Evolutionary conservation across 352 stramenopile genomes (phyloP).

Genomic region (Pythium rishiriense): DNA sequence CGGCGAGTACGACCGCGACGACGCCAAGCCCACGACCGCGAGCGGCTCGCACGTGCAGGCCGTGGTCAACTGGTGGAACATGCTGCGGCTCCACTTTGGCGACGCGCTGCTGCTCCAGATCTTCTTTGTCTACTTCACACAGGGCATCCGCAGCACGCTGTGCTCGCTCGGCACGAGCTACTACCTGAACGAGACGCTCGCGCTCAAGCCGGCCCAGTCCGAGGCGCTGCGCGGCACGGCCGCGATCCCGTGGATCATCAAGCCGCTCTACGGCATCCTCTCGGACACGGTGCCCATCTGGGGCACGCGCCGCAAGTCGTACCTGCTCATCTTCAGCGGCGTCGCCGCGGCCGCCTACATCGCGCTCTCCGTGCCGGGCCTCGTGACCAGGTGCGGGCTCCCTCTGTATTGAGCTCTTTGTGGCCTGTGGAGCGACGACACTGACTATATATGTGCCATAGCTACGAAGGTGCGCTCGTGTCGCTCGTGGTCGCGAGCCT

Average conservation of each 20-base stretch:
- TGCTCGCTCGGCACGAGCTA: conserved; percentile 79
- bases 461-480: conserved; percentile 52
- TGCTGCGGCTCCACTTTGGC: conserved; percentile 66
- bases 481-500: conserved; percentile 75
- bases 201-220: conserved; percentile 59
- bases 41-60: conserved; percentile 34
- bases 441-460: conserved; percentile 9
- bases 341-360: conserved; percentile 63
- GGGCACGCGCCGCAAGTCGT: conserved; percentile 76
- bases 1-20: conserved; percentile 18
- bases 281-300: conserved; percentile 77
- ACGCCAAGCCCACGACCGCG: conserved; percentile 13
- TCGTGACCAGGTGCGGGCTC: conserved; percentile 52
- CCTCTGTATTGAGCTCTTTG: not conserved
- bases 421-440: not conserved
- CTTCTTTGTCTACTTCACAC: conserved; percentile 86
- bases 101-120: conserved; percentile 73
- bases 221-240: conserved; percentile 65
- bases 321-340: conserved; percentile 71
- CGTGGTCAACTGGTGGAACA: conserved; percentile 56
- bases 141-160: conserved; percentile 72
- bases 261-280: conserved; percentile 76
- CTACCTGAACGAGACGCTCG: conserved; percentile 78
- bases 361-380: conserved; percentile 50
- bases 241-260: conserved; percentile 82